phyloP scores from a whole-genome alignment of 2,329 filamentous ascomycete genomes.

The Paracoccidioides brasiliensis region DNA sequence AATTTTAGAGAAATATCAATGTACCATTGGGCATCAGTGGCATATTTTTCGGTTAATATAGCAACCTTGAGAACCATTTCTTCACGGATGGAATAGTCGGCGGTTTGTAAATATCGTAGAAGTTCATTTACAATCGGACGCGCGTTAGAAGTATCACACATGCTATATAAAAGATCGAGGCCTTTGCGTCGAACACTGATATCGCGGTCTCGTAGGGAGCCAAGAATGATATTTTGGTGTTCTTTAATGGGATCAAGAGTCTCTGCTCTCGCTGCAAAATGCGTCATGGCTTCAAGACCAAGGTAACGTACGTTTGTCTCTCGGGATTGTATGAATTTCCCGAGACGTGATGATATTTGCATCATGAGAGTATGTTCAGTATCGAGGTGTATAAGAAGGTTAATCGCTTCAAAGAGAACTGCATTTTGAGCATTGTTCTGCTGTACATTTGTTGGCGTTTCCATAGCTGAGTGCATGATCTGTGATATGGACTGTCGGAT shows the following conservation, averaged over 20 bases:
- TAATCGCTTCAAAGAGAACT: constrained; percentile 95
- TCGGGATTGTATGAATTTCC: constrained; percentile 89
- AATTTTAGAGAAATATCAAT: constrained; percentile 92
- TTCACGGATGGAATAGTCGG: constrained; percentile 94
- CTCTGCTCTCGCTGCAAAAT: constrained; percentile 84
- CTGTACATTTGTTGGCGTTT: constrained; percentile 94
- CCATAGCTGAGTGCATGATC: constrained; percentile 81
- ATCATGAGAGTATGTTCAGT: constrained; percentile 92
- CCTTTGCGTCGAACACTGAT: constrained; percentile 95
- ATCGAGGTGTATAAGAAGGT: constrained; percentile 93
- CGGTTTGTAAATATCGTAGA: constrained; percentile 84
- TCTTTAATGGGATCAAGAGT: constrained; percentile 96
- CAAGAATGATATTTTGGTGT: constrained; percentile 90
- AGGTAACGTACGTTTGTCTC: constrained; percentile 97
- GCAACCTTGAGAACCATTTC: constrained; percentile 99
- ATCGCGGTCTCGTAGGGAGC: constrained; percentile 85
- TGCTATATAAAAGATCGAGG: constrained; percentile 93
- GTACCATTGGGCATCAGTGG: constrained; percentile 97
- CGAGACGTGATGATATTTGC: constrained; percentile 79
- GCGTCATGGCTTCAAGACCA: constrained; percentile 93
- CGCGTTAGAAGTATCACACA: constrained; percentile 95
- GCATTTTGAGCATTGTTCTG: constrained; percentile 99
- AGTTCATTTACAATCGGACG: constrained; percentile 88
- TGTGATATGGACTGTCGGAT: constrained; percentile 84
- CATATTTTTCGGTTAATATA: constrained; percentile 96